Conservation (phyloP, 768 basidiomycete species). For the Rhodocollybia butyracea region DNA sequence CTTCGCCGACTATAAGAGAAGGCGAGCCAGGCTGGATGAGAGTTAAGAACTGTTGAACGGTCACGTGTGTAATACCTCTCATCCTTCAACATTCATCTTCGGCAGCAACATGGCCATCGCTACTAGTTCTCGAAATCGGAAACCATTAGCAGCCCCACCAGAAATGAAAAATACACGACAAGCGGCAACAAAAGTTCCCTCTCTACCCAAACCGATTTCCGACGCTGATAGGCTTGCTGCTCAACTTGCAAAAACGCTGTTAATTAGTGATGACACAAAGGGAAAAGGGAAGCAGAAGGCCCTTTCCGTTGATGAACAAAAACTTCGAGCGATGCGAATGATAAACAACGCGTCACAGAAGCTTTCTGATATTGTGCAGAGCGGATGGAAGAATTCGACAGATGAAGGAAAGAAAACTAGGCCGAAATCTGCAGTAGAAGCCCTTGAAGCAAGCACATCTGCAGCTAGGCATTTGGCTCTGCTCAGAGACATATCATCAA, state of each 20-base stretch:
- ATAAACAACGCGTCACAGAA: slow-evolving; percentile 63
- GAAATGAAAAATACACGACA: background rate
- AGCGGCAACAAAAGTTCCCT: background rate
- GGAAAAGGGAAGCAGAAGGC: slow-evolving; percentile 30
- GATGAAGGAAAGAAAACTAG: slow-evolving; percentile 22
- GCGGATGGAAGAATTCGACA: slow-evolving; percentile 54
- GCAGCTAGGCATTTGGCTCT: slow-evolving; percentile 42
- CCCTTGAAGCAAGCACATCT: slow-evolving; percentile 30
- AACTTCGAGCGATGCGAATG: slow-evolving; percentile 51
- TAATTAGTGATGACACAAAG: slow-evolving; percentile 17
- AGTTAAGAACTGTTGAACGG: no score
- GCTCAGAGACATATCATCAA: slow-evolving; percentile 43
- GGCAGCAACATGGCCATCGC: background rate
- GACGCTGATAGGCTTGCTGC: slow-evolving; percentile 24
- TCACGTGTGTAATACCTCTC: no score
- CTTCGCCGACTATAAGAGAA: no score
- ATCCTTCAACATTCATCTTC: no score
- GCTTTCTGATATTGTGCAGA: slow-evolving; percentile 48
- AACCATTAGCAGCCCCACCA: background rate
- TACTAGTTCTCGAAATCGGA: background rate
- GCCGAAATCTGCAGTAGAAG: slow-evolving; percentile 24
- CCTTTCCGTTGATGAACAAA: slow-evolving; percentile 31
- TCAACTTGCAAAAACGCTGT: slow-evolving; percentile 24
- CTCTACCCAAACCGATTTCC: background rate
- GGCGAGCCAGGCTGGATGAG: no score